A percentile compares a stretch with the other conserved stretches of the same genome.
Conservation (phyloP, 73 alveolate genomes). For the Paramecium octaurelia region DNA sequence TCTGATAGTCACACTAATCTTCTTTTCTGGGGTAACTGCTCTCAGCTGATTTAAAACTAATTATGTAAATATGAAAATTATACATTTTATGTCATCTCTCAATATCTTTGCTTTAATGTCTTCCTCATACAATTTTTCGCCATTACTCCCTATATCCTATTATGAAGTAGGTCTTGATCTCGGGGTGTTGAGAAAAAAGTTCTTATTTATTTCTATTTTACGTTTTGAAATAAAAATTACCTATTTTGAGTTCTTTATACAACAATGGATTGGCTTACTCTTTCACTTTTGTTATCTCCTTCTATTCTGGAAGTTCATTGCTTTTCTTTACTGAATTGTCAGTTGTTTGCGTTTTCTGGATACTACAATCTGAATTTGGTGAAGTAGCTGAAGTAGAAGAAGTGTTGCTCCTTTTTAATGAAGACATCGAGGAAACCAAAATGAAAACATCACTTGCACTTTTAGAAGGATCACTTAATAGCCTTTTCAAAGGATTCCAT, state of each 20-base stretch:
- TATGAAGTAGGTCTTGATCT: not conserved
- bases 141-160: not conserved
- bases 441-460: not conserved
- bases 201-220: not conserved
- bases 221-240: not conserved
- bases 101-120: not conserved
- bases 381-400: not conserved
- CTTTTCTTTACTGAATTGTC: not conserved
- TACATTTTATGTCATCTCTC: slow-evolving; percentile 12
- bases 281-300: not conserved
- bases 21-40: not conserved
- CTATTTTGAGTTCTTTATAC: not conserved
- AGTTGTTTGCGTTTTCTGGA: not conserved
- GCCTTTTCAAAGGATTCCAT: not conserved
- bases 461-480: not conserved
- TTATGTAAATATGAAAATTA: not conserved
- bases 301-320: not conserved
- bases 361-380: not conserved
- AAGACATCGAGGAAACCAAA: not conserved
- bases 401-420: not conserved
- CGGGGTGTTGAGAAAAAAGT: not conserved
- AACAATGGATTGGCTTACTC: not conserved
- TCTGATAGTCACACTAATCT: not conserved
- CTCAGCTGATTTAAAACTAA: not conserved
- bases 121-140: not conserved